Evolutionary conservation across 75 land plant genomes (phyloP).

Genomic region (Pinus albicaulis): DNA sequence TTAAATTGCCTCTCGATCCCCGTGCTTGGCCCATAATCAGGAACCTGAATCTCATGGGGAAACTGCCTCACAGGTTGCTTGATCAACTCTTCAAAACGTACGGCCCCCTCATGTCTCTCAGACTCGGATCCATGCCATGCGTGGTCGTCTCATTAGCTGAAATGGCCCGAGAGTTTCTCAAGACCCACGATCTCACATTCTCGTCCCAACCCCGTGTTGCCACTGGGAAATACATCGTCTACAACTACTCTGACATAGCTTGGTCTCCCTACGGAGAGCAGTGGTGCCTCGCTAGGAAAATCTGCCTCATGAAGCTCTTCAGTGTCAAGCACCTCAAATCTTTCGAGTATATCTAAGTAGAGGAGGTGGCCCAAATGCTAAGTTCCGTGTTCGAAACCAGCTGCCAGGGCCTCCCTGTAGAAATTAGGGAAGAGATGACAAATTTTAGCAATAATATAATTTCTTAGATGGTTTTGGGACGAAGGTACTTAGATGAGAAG

Average conservation of each 20-base stretch:
- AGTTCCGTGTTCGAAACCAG: neutral
- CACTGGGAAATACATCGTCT: neutral
- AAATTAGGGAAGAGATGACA: neutral
- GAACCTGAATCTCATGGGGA: constrained; percentile 9
- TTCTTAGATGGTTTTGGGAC: neutral
- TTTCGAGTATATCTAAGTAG: neutral
- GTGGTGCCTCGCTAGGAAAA: constrained; percentile 14
- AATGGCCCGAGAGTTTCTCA: constrained; percentile 11
- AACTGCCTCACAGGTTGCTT: neutral
- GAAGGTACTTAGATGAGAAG: constrained; percentile 5
- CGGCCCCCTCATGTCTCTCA: constrained; percentile 13
- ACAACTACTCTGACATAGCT: constrained; percentile 9
- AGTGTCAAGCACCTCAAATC: constrained; percentile 14
- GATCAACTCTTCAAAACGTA: neutral
- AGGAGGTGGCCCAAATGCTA: neutral
- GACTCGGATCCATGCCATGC: constrained; percentile 3
- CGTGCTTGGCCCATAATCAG: constrained; percentile 13
- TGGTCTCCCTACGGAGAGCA: constrained; percentile 18
- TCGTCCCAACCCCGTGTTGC: neutral
- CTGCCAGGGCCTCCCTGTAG: neutral
- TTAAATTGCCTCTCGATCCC: constrained; percentile 12
- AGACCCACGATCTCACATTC: constrained; percentile 13
- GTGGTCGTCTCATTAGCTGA: constrained; percentile 7
- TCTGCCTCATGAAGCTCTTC: constrained; percentile 24
- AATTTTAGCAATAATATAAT: neutral